phyloP scores from a whole-genome alignment of 176 grass and related monocot genomes.

The Rhynchospora tenuis region DNA sequence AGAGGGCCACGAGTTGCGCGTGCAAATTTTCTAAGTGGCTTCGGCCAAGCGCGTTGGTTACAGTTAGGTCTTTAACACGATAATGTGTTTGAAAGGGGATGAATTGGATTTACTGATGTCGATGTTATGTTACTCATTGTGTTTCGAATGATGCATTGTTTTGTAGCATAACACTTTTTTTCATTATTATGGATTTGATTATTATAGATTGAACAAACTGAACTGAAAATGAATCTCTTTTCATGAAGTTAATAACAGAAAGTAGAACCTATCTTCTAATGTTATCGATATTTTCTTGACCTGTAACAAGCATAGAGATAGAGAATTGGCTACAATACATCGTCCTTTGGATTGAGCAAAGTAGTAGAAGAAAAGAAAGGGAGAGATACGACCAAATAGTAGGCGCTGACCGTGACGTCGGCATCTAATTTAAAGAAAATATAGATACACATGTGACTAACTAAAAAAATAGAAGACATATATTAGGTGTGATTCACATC shows the following conservation, averaged over 20 bases:
- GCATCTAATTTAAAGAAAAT: not conserved
- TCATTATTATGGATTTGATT: not conserved
- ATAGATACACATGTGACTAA: not conserved
- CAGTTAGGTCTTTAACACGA: not conserved
- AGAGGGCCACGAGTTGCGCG: conserved; percentile 1
- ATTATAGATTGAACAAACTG: not conserved
- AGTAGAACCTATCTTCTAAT: not conserved
- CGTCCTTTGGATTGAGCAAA: not conserved
- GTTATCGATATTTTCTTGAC: not conserved
- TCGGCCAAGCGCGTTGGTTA: conserved; percentile 27
- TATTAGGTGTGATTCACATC: not conserved
- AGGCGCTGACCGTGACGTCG: not conserved
- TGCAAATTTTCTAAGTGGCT: conserved; percentile 28
- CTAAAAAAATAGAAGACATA: not conserved
- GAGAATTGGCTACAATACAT: not conserved
- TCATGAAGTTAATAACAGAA: not conserved
- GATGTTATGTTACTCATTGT: not conserved
- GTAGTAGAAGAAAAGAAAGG: not conserved
- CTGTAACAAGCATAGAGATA: not conserved
- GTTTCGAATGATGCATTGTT: not conserved
- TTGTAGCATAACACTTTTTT: not conserved
- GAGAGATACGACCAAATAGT: not conserved
- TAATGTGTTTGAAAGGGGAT: not conserved
- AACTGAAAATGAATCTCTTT: not conserved
- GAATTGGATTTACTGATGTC: not conserved